Conservation (phyloP, 2,329 filamentous ascomycete genomes). For the Pseudocercospora eumusae region DNA sequence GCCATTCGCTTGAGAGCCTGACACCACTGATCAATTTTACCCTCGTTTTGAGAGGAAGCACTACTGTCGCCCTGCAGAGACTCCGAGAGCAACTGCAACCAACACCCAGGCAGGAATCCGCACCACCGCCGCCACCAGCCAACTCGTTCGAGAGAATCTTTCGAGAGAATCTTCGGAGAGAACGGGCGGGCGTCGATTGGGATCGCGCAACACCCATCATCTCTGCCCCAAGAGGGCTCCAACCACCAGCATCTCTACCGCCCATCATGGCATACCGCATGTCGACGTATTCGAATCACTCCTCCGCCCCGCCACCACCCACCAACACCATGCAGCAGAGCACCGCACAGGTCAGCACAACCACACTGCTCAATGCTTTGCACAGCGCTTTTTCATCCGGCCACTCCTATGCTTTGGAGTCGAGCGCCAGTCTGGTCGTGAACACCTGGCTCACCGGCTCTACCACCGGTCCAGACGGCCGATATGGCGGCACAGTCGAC, state of each 20-base stretch:
- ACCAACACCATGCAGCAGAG: slow-evolving; percentile 55
- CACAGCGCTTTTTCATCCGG: slow-evolving; percentile 84
- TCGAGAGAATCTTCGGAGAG: slow-evolving; percentile 12
- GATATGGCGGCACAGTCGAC: slow-evolving; percentile 77
- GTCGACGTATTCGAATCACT: slow-evolving; percentile 63
- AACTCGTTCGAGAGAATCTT: no score
- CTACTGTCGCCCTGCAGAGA: neutral
- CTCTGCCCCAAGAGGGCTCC: slow-evolving; percentile 10
- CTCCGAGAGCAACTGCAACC: slow-evolving; percentile 5
- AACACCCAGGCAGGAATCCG: neutral
- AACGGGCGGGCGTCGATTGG: neutral
- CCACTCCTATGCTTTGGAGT: slow-evolving; percentile 82
- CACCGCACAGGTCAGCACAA: slow-evolving; percentile 78
- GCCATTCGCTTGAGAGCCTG: slow-evolving; percentile 19
- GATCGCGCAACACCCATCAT: slow-evolving; percentile 4
- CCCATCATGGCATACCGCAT: slow-evolving; percentile 61
- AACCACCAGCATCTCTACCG: slow-evolving; percentile 15
- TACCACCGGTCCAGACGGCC: slow-evolving; percentile 67
- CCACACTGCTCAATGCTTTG: slow-evolving; percentile 85
- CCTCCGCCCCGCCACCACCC: slow-evolving; percentile 54
- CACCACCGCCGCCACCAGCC: neutral
- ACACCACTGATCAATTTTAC: slow-evolving; percentile 12
- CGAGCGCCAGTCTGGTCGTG: slow-evolving; percentile 86
- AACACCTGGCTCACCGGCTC: slow-evolving; percentile 91
- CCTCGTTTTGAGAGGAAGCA: slow-evolving; percentile 15